Conservation (phyloP, 305 asterid species). For the Rubia tinctorum region DNA sequence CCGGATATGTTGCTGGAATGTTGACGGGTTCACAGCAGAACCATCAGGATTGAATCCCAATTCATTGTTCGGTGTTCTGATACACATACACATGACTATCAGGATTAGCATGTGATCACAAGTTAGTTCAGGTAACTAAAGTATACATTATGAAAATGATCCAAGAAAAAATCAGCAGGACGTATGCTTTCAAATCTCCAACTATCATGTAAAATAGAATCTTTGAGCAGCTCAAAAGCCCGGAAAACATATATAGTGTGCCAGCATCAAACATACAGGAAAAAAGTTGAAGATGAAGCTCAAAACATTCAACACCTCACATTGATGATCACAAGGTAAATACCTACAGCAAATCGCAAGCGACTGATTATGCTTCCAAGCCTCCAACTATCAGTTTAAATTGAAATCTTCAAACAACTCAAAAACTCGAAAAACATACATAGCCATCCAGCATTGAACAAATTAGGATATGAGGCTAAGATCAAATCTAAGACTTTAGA, state of each 20-base stretch:
- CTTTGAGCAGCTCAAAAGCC: not conserved
- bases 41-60: constrained; percentile 83
- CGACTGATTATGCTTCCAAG: not conserved
- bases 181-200: not conserved
- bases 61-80: constrained; percentile 44
- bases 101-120: constrained; percentile 20
- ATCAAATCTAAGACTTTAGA: not conserved
- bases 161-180: not conserved
- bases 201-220: not conserved
- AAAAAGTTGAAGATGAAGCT: not conserved
- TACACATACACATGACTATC: constrained; percentile 19
- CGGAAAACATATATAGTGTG: not conserved
- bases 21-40: constrained; percentile 84
- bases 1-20: constrained; percentile 89
- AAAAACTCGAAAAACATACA: not conserved
- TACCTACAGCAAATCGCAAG: not conserved
- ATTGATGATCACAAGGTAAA: not conserved
- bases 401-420: not conserved
- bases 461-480: not conserved
- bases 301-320: not conserved
- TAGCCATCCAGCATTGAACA: not conserved
- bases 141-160: not conserved
- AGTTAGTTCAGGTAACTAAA: not conserved
- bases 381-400: not conserved
- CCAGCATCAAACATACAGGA: not conserved